Evolutionary conservation across 2,329 filamentous ascomycete genomes (phyloP).

Genomic region (Penicillium sp.): DNA sequence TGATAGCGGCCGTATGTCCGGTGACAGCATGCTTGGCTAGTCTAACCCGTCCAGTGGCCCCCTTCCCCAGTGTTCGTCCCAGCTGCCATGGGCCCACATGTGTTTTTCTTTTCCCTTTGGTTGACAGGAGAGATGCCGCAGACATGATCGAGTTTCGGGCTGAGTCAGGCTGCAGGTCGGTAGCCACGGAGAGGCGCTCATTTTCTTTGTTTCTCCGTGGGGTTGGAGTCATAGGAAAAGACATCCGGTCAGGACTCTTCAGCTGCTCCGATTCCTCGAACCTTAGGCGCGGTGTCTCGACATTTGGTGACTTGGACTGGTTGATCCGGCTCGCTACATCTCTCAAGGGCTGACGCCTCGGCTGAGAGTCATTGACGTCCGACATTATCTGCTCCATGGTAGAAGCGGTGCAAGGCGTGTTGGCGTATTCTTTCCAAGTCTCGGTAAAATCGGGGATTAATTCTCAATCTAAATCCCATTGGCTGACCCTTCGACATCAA

Average conservation of each 20-base stretch:
- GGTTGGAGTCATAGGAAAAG: conserved; percentile 27
- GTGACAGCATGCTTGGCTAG: conserved; percentile 77
- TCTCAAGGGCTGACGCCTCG: conserved; percentile 22
- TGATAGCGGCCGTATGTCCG: conserved; percentile 81
- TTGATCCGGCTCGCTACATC: conserved; percentile 24
- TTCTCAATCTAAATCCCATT: background rate
- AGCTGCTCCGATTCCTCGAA: conserved; percentile 18
- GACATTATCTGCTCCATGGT: conserved; percentile 16
- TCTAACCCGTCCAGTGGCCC: conserved; percentile 83
- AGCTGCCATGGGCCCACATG: conserved; percentile 93
- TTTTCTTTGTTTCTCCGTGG: conserved; percentile 42
- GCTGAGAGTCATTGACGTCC: conserved; percentile 18
- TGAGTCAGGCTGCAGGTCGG: conserved; percentile 47
- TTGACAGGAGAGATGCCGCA: conserved; percentile 55
- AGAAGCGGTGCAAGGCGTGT: background rate
- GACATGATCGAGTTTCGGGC: conserved; percentile 55
- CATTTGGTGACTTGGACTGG: conserved; percentile 15
- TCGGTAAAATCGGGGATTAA: background rate
- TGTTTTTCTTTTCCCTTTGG: conserved; percentile 59
- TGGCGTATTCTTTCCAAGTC: background rate
- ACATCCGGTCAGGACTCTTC: conserved; percentile 29
- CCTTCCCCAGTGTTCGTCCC: conserved; percentile 83
- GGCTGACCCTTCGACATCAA: background rate
- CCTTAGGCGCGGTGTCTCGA: conserved; percentile 14
- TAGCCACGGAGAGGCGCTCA: conserved; percentile 54